Evolutionary conservation across 208 protist species (phyloP).

Genomic region (Trichomonas tenax): DNA sequence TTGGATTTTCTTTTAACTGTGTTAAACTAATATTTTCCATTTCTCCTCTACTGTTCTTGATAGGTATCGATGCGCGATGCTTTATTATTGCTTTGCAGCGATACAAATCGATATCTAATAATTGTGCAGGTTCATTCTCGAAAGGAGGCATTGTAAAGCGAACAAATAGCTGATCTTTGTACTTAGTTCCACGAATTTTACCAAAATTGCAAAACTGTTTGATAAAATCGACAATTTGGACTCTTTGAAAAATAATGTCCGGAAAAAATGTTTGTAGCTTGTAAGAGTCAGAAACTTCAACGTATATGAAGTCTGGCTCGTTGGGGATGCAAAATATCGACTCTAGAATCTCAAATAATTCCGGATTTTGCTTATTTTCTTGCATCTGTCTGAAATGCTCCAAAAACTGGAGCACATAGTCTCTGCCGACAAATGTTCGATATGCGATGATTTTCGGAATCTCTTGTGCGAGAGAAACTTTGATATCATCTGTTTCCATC

Average conservation of each 20-base stretch:
- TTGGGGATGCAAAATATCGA: background rate
- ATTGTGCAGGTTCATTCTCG: background rate
- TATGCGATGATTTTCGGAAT: too few relatives aligned
- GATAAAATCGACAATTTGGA: background rate
- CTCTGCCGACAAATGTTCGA: background rate
- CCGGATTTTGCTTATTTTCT: background rate
- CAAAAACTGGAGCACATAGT: background rate
- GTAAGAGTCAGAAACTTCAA: background rate
- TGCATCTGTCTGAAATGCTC: background rate
- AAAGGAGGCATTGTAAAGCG: background rate
- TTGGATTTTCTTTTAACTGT: background rate
- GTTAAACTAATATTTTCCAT: background rate
- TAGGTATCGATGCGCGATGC: background rate
- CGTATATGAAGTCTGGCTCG: background rate
- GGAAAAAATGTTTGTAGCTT: background rate
- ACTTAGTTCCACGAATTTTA: background rate
- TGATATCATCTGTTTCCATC: too few relatives aligned
- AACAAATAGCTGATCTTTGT: background rate
- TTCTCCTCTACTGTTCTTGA: background rate
- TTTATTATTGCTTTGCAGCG: background rate
- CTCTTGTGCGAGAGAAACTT: too few relatives aligned
- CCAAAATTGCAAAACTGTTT: background rate
- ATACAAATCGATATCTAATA: background rate
- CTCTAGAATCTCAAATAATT: background rate
- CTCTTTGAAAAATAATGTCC: background rate